Percentiles rank a stretch among this genome's conserved stretches.
Conservation (phyloP, 2,329 filamentous ascomycete genomes). For the Pseudogymnoascus sp. region DNA sequence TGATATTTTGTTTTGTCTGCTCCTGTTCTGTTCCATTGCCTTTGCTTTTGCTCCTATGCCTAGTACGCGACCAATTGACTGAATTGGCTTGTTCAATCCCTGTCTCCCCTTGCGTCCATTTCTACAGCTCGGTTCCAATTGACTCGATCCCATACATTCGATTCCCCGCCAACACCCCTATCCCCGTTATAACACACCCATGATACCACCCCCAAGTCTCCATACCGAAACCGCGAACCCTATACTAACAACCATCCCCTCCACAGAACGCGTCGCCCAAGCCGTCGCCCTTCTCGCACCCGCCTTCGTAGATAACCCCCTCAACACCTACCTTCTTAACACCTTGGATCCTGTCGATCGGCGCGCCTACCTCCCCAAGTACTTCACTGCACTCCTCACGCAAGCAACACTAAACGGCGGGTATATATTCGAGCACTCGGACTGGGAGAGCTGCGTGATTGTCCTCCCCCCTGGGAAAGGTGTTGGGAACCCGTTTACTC, state of each 20-base stretch:
- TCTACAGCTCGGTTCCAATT: background rate
- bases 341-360: conserved; percentile 12
- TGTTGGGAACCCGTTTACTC: conserved; percentile 17
- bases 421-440: conserved; percentile 14
- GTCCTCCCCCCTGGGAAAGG: conserved; percentile 17
- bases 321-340: conserved; percentile 18
- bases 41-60: background rate
- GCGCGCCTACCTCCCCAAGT: conserved; percentile 15
- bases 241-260: background rate
- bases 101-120: background rate
- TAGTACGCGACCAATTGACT: background rate
- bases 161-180: background rate
- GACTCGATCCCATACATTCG: background rate
- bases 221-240: background rate
- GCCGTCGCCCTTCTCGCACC: conserved; percentile 4
- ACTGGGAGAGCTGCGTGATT: conserved; percentile 11
- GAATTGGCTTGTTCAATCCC: background rate
- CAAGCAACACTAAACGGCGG: conserved; percentile 19
- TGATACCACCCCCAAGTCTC: background rate
- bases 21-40: background rate
- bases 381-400: conserved; percentile 17
- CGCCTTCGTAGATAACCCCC: conserved; percentile 10
- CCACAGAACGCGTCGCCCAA: background rate
- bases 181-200: background rate
- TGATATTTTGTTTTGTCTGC: background rate